Conservation (phyloP, 225 moss, liverwort and hornwort species). For the Thuidium tamariscinum region DNA sequence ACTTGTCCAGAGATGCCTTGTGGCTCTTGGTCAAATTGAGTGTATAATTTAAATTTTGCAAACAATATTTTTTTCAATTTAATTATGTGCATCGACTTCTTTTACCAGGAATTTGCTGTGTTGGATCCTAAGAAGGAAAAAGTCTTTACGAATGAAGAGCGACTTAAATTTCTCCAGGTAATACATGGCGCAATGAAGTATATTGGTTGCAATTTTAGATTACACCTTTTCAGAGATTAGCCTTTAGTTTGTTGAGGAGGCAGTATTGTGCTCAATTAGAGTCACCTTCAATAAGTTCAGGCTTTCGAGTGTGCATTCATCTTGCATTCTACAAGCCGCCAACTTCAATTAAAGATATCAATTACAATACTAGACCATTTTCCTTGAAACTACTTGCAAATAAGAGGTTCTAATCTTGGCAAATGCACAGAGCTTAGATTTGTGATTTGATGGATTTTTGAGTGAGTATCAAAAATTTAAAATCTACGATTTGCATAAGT, state of each 20-base stretch:
- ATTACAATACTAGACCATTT: background rate
- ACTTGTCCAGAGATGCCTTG: background rate
- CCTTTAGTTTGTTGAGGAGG: background rate
- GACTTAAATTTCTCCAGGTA: constrained; percentile 90
- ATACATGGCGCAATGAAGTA: background rate
- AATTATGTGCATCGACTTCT: background rate
- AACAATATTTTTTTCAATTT: background rate
- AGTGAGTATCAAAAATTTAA: background rate
- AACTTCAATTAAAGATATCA: background rate
- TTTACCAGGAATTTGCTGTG: constrained; percentile 64
- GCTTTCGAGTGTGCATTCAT: background rate
- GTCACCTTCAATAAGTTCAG: background rate
- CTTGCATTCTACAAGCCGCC: background rate
- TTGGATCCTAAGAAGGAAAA: constrained; percentile 65
- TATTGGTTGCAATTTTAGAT: background rate
- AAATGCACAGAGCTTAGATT: background rate
- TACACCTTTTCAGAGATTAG: background rate
- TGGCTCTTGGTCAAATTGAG: background rate
- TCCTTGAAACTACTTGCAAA: background rate
- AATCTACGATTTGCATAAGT: background rate
- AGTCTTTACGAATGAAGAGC: constrained; percentile 68
- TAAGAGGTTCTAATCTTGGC: background rate
- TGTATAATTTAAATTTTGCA: background rate
- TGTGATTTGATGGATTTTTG: background rate
- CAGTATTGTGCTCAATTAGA: background rate